These are phyloP conservation scores for Kwoniella pini DNA, from an alignment of 768 basidiomycete genomes.

Conservation along the genomic window DNA sequence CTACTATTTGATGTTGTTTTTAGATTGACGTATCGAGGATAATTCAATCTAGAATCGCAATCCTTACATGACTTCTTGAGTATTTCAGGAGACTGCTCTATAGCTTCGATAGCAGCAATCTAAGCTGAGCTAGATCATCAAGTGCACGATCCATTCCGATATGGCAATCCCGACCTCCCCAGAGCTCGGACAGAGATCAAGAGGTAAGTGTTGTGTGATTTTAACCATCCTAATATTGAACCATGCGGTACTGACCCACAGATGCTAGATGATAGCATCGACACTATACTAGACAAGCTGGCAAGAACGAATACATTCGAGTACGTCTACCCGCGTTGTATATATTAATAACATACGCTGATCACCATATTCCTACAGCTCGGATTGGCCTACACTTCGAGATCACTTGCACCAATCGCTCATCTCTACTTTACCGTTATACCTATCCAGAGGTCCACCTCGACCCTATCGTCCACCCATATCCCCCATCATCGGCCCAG, in stretches of 20 bases:
- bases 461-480: conserved; percentile 11
- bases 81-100: too few relatives aligned
- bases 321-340: conserved; percentile 17
- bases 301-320: conserved; percentile 37
- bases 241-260: too few relatives aligned
- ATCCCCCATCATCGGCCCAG: conserved; percentile 16
- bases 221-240: background rate
- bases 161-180: conserved; percentile 17
- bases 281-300: conserved; percentile 32
- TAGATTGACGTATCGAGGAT: background rate
- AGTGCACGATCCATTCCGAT: too few relatives aligned
- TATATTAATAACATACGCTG: background rate
- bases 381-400: conserved; percentile 42
- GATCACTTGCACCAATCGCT: conserved; percentile 36
- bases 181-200: background rate
- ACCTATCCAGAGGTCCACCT: conserved; percentile 26
- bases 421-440: conserved; percentile 24
- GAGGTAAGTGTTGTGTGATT: background rate
- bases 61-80: too few relatives aligned
- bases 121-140: too few relatives aligned
- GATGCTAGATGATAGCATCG: background rate
- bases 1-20: conserved; percentile 2
- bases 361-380: conserved; percentile 18
- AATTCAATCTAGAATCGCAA: background rate
- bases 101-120: too few relatives aligned